These are phyloP conservation scores for Tricholoma hemisulphureum DNA, from an alignment of 768 basidiomycete genomes.

Conservation along the genomic window DNA sequence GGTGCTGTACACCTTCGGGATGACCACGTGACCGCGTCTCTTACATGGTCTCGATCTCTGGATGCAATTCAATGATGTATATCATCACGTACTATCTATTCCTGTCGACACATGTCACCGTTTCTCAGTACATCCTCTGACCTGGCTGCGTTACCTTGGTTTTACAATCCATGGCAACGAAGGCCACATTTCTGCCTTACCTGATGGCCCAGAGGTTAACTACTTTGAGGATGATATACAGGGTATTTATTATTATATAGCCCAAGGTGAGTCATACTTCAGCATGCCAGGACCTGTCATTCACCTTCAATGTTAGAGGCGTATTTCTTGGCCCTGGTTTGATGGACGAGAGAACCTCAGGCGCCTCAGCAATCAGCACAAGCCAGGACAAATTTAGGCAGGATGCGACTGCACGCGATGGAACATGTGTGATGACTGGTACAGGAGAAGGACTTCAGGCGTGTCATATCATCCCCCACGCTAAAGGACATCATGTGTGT, in stretches of 20 bases:
- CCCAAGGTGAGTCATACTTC: constrained; percentile 13
- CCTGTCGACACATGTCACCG: constrained; percentile 14
- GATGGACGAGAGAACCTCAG: constrained; percentile 15
- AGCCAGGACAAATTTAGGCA: background rate
- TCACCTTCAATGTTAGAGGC: constrained; percentile 12
- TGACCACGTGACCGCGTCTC: too few relatives aligned
- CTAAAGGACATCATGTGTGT: constrained; percentile 3
- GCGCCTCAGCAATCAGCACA: constrained; percentile 6
- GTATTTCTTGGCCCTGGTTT: constrained; percentile 16
- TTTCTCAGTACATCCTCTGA: constrained; percentile 19
- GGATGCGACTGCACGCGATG: background rate
- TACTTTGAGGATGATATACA: constrained; percentile 12
- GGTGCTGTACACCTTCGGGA: too few relatives aligned
- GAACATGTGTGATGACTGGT: constrained; percentile 3
- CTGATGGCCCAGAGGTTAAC: constrained; percentile 12
- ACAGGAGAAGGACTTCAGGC: background rate
- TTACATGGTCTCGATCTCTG: constrained; percentile 16
- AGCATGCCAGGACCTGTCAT: constrained; percentile 6
- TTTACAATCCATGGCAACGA: constrained; percentile 16
- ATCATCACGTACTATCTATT: constrained; percentile 12
- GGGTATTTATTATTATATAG: constrained; percentile 18
- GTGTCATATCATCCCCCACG: background rate
- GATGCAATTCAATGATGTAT: constrained; percentile 12
- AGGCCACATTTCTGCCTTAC: constrained; percentile 13
- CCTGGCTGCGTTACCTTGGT: constrained; percentile 17